A percentile compares a stretch with the other conserved stretches of the same genome.
Conservation (phyloP, 352 stramenopile species). For the Globisporangium okanoganense region DNA sequence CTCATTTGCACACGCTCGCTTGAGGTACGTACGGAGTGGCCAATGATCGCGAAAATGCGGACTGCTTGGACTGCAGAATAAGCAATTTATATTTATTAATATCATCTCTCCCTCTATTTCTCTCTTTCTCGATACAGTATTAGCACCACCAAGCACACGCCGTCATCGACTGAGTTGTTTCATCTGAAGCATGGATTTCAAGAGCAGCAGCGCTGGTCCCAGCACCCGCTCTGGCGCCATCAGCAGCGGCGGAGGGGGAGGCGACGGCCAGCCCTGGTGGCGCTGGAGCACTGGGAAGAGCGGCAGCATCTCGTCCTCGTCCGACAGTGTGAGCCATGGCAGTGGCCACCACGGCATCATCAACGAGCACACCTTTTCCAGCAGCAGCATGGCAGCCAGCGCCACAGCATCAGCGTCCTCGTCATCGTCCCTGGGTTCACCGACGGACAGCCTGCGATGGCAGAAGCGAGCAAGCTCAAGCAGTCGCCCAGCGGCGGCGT, state of each 20-base stretch:
- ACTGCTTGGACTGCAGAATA: no score
- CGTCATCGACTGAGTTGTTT: background rate
- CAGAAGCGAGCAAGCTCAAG: conserved; percentile 31
- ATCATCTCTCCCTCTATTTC: background rate
- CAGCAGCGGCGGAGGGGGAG: conserved; percentile 15
- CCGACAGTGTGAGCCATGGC: conserved; percentile 19
- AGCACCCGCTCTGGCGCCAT: conserved; percentile 23
- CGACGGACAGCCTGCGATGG: conserved; percentile 33
- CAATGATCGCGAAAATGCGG: background rate
- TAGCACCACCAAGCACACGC: background rate
- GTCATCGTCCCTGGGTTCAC: conserved; percentile 9
- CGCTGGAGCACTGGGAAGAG: conserved; percentile 75
- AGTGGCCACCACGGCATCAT: conserved; percentile 3
- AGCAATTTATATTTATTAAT: no score
- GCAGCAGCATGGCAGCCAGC: conserved; percentile 13
- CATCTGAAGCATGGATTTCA: background rate
- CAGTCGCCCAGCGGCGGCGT: conserved; percentile 12
- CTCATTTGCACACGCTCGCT: no score
- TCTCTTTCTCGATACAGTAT: background rate
- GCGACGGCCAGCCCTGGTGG: conserved; percentile 49
- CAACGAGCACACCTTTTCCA: conserved; percentile 21
- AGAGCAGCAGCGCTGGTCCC: conserved; percentile 26
- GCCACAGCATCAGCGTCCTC: background rate
- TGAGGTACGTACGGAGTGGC: background rate
- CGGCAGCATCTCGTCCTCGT: conserved; percentile 57